Evolutionary conservation across 1,284 basidiomycete genomes (phyloP).

Genomic region (Heliocybe sulcata): DNA sequence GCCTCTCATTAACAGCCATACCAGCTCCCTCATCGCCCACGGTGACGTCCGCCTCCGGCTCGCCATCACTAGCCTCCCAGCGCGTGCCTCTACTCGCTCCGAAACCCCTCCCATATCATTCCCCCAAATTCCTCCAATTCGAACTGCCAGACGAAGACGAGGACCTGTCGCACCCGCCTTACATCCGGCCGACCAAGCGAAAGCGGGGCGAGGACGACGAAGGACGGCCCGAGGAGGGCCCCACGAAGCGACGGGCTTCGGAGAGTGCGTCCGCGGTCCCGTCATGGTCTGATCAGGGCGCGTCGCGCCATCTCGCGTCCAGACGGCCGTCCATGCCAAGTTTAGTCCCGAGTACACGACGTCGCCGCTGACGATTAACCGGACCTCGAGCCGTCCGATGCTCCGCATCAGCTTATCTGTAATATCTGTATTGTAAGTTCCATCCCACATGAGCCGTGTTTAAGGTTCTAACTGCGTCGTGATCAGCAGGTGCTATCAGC

Average conservation of each 20-base stretch:
- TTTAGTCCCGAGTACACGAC: neutral
- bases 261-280: neutral
- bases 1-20: neutral
- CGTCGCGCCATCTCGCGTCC: neutral
- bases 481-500: neutral
- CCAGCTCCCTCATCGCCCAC: constrained; percentile 31
- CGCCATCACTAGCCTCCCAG: constrained; percentile 15
- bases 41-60: constrained; percentile 23
- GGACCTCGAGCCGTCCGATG: neutral
- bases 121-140: constrained; percentile 60
- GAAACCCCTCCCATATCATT: constrained; percentile 59
- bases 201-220: constrained; percentile 36
- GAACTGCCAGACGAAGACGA: constrained; percentile 63
- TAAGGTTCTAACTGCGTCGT: neutral
- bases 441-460: neutral
- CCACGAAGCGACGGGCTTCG: neutral
- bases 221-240: neutral
- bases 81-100: constrained; percentile 58
- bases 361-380: neutral
- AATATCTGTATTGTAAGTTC: neutral
- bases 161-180: constrained; percentile 62
- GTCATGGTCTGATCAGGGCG: neutral
- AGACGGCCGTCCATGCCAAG: neutral
- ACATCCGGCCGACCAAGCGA: constrained; percentile 48
- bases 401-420: neutral